Base-by-base conservation (phyloP, 2,329 filamentous ascomycete genomes). In the Colletotrichum chlorophyti region DNA sequence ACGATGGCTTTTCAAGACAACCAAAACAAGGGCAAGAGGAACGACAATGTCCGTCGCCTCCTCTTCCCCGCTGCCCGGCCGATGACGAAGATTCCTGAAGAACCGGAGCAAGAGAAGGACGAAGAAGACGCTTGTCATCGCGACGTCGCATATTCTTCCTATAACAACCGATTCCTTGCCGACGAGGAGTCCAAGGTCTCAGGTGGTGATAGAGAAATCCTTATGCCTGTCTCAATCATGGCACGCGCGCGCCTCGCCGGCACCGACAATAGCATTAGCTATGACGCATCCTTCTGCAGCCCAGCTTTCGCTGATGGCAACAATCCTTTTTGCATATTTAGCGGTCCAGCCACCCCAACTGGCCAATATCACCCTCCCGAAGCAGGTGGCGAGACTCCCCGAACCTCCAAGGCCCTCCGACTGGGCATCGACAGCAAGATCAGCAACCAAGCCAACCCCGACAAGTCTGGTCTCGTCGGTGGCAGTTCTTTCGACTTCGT, bases 221-320 rank as follows among this genome's bases (percentile, higher is more conserved):
- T 57, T 12, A 35, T 45, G 19, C 53, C 53, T 17, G 31, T 57
- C 47, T 52, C 53, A 29, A 38, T 38, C 24, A 31, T 51, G 47
- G 31, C 37, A 24, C 53, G 38, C 14, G 21, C n/a, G n/a, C n/a
- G n/a, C n/a, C 12, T 10, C 11, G 11, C 42, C 12, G 5, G 17
- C 12, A 10, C 38, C 31, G 26, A 19, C 11, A 19, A 17, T 11
- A 35, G 15, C 19, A 42, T 26, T 8, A 5, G 34, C 27, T n/a
- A 24, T 17, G 23, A 24, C 7, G n/a, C 19, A n/a, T 35, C 12
- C 14, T n/a, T n/a, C n/a, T n/a, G n/a, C n/a, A 24, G n/a, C 32
- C 21, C 3, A 11, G 29, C 11, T 19, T 14, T 12, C 21, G 10
- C 10, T n/a, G n/a, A n/a, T n/a, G n/a, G n/a, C n/a, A n/a, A n/a